Conservation (phyloP, 176 grass and related monocot species). For the Otatea glauca region DNA sequence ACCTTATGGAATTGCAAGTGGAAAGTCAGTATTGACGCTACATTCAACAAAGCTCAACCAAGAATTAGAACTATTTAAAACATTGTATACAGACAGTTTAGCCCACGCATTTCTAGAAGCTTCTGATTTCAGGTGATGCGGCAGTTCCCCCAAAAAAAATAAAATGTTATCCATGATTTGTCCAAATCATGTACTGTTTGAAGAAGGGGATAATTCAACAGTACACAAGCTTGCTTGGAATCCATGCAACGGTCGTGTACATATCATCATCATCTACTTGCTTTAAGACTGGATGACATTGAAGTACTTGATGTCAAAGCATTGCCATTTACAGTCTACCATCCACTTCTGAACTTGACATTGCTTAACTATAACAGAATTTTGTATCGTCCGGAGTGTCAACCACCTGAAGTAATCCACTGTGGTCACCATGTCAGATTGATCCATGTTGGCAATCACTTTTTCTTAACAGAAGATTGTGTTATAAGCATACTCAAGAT, state of each 20-base stretch:
- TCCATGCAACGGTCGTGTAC: conserved; percentile 33
- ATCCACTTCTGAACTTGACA: conserved; percentile 21
- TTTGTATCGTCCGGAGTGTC: neutral
- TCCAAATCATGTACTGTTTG: conserved; percentile 34
- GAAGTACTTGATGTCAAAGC: conserved; percentile 26
- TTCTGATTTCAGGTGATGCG: conserved; percentile 11
- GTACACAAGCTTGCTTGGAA: conserved; percentile 28
- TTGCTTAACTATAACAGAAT: neutral
- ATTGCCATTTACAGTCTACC: conserved; percentile 37
- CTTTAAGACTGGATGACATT: conserved; percentile 34
- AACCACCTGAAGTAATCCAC: neutral
- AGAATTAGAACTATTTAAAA: neutral
- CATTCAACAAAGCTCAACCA: neutral
- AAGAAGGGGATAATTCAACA: conserved; percentile 26
- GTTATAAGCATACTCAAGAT: neutral
- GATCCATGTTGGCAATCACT: neutral
- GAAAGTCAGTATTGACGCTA: conserved; percentile 8
- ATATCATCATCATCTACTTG: conserved; percentile 35
- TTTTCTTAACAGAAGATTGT: neutral
- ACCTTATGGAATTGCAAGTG: conserved; percentile 21
- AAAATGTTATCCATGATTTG: neutral
- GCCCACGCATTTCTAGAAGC: neutral
- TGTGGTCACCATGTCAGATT: neutral
- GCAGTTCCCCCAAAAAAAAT: neutral
- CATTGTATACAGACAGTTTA: neutral